Evolutionary conservation across 257 asterid species (phyloP), one percentile per base, ranked within the genome.

Genomic region (Rhazya stricta): DNA sequence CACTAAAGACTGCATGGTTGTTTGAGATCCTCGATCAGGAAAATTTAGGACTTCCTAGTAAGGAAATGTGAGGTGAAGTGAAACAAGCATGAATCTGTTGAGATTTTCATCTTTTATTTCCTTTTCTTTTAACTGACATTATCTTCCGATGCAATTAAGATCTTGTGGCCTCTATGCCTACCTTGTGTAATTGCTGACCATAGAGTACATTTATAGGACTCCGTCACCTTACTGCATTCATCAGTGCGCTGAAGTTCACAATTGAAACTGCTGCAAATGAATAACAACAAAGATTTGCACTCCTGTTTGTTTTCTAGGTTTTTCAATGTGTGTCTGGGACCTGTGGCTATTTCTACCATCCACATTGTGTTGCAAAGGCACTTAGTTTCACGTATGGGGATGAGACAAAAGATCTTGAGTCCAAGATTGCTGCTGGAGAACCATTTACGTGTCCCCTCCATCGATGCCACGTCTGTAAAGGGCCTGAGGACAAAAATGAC

Each of bases 291-390:
- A 37, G 37, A 19, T 9, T 12, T 45, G 15, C 5, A 48, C 41
- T 45, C 58, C 56, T 69, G n/a, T 19, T 13, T 46, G 58, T 71
- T 50, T 50, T 77, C 21, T 89, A 92, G 99, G 98, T 95, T 61
- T 92, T 92, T 78, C 90, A 89, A 73, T 95, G 99, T 81, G 89
- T 85, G 69, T 88, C 85, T 82, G 98, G 96, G 60, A 89, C 96
- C 54, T 95, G 99, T 53, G 98, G 99, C 48, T 86, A 81, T 82
- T 95, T 91, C 76, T 95, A 92, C 83, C 99, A 95, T 80, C 96
- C 97, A 63, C 69, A 45, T 45, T 95, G 99, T 84, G 96, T 87
- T 58, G 96, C 96, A 13, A 85, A 81, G 77, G 90, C 89, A 77
- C 89, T 88, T 54, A 85, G 81, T 79, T 91, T 86, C 39, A 87